Conservation (phyloP, 1,284 basidiomycete genomes). For the Stereum hirsutum region DNA sequence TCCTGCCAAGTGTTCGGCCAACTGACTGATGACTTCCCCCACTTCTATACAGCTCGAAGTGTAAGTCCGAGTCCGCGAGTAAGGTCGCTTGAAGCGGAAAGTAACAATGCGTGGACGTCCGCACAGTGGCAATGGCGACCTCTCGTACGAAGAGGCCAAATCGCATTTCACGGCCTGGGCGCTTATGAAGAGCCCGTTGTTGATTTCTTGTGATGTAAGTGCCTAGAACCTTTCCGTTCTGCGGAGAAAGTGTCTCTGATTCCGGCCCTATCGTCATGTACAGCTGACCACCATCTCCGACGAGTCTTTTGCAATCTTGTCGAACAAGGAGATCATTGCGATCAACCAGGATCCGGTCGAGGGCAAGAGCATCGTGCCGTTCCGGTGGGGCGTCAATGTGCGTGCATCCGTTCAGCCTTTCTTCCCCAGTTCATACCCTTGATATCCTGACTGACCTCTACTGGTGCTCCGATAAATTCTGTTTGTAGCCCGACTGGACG, state of each 20-base stretch:
- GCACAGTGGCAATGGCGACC: constrained; percentile 30
- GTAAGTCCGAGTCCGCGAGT: constrained; percentile 12
- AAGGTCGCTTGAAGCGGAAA: not conserved
- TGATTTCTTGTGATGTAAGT: constrained; percentile 28
- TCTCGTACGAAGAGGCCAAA: constrained; percentile 32
- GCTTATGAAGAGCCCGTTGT: constrained; percentile 36
- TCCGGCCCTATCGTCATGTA: not conserved
- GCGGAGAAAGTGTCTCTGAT: no score
- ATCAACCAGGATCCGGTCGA: constrained; percentile 61
- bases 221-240: not conserved
- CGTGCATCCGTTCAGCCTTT: no score
- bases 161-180: constrained; percentile 42
- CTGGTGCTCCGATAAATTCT: no score
- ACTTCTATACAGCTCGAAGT: constrained; percentile 27
- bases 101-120: not conserved
- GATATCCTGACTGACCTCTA: constrained; percentile 27
- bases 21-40: constrained; percentile 7
- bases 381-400: constrained; percentile 57
- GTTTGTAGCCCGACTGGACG: constrained; percentile 40
- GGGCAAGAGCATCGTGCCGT: constrained; percentile 52
- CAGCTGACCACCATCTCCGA: constrained; percentile 41
- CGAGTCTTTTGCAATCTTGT: constrained; percentile 44
- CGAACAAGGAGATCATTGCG: constrained; percentile 54
- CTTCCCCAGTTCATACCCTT: constrained; percentile 11
- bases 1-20: not conserved